Percentiles rank a stretch among this genome's conserved stretches.
Evolutionary conservation across 805 yeast species (phyloP).

Genomic region (Zygoascus tannicola): DNA sequence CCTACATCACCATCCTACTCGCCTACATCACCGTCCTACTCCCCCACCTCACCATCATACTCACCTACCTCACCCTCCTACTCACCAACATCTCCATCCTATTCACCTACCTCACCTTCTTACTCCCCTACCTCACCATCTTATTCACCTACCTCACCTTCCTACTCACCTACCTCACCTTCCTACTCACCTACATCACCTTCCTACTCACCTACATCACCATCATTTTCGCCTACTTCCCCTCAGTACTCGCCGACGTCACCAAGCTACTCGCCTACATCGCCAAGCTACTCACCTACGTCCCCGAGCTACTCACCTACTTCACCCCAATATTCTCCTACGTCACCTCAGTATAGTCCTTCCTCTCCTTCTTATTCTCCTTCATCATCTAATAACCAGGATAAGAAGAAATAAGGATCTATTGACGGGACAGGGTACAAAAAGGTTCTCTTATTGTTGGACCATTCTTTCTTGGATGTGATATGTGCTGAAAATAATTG

Average conservation of each 20-base stretch:
- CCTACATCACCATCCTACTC: slow-evolving; percentile 71
- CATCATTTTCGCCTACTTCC: slow-evolving; percentile 65
- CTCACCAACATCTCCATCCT: slow-evolving; percentile 62
- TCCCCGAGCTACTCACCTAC: slow-evolving; percentile 63
- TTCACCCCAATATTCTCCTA: slow-evolving; percentile 71
- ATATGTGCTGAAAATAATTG: too few relatives aligned
- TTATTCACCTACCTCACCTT: slow-evolving; percentile 70
- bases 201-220: slow-evolving; percentile 50
- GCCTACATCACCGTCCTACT: slow-evolving; percentile 60
- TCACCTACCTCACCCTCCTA: slow-evolving; percentile 64
- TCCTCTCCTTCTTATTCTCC: slow-evolving; percentile 64
- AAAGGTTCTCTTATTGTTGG: too few relatives aligned
- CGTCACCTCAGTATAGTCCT: slow-evolving; percentile 61
- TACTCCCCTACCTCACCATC: slow-evolving; percentile 55
- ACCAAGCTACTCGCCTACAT: slow-evolving; percentile 59
- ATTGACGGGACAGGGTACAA: too few relatives aligned
- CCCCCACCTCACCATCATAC: slow-evolving; percentile 65
- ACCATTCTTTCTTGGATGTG: too few relatives aligned
- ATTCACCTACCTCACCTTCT: slow-evolving; percentile 69
- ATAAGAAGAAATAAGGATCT: too few relatives aligned
- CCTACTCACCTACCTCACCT: slow-evolving; percentile 57
- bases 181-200: slow-evolving; percentile 68
- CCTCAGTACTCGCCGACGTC: slow-evolving; percentile 59
- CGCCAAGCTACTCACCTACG: slow-evolving; percentile 65
- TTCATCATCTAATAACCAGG: too few relatives aligned